Evolutionary conservation across 1,139 yeast genomes (phyloP), one percentile per base, ranked within the genome.

Genomic region (Debaryomycetaceae sp.): DNA sequence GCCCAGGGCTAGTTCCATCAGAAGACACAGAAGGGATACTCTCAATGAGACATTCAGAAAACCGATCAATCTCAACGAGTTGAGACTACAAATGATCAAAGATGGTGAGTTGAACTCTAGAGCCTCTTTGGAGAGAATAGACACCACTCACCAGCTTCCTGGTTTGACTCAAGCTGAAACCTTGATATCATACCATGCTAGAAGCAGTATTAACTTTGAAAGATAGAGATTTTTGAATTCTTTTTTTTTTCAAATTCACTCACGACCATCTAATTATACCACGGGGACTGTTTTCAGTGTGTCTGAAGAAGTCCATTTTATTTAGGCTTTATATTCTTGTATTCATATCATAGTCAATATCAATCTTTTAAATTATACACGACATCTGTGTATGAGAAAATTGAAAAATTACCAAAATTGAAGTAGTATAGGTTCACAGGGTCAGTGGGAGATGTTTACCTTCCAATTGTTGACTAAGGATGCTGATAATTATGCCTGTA

Each of bases 141-240:
- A 62, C 41, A 73, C 80, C 13, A 68, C 79, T 8, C 80, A 75
- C 45, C 77, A 72, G 39, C 60, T 76, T 41, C 80, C 80, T 0
- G 81, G 81, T 4, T 65, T 76, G 46, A 68, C 78, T 2, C 76
- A 74, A 49, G 81, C 81, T 4, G 79, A 75, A 49, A 72, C 77
- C 5, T 66, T 76, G 45, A 58, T 76, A 39, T 65, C 74, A 13
- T 72, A 71, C 48, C 79, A 74, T 47, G 68, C 75, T 7, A 60
- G 77, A 50, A 68, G 67, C 40, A 71, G 76, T 54, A 63, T 69
- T 38, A 62, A 57, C 45, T 54, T 62, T 17, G 20, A 17, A 17
- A 17, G 20, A 17, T 17, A 17, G 4, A 17, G 20, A 17, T 17
- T 4, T 17, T 17, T 17, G 20, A 17, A 17, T 17, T 17, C 20